Evolutionary conservation across 768 basidiomycete genomes (phyloP).

Genomic region (Scleroderma bovista): DNA sequence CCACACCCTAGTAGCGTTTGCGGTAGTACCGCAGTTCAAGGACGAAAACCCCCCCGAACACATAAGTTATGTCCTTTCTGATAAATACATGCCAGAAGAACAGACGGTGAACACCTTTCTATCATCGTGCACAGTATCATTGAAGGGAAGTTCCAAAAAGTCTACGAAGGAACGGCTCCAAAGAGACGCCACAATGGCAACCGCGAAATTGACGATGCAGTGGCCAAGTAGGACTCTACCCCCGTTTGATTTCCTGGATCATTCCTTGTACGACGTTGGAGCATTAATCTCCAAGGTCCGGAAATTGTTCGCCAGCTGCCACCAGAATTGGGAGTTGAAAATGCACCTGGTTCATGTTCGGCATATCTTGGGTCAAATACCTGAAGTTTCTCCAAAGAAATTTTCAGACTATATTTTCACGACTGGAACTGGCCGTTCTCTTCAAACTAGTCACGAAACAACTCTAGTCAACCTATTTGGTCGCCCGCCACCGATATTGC

Average conservation of each 20-base stretch:
- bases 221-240: constrained; percentile 5
- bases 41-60: not conserved
- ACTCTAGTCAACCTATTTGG: not conserved
- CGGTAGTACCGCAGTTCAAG: constrained; percentile 5
- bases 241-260: not conserved
- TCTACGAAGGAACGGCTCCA: not conserved
- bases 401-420: not conserved
- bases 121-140: not conserved
- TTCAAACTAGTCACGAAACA: not conserved
- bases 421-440: not conserved
- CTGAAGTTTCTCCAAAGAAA: not conserved
- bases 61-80: constrained; percentile 5
- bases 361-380: not conserved
- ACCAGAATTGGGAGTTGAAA: constrained; percentile 11
- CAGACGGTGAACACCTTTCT: not conserved
- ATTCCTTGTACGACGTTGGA: constrained; percentile 3
- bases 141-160: constrained; percentile 11
- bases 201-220: not conserved
- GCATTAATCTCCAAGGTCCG: not conserved
- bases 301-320: constrained; percentile 9
- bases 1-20: constrained; percentile 24
- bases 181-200: not conserved
- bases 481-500: not conserved
- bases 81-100: constrained; percentile 3
- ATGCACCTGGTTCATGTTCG: constrained; percentile 12